A percentile compares a stretch with the other conserved stretches of the same genome.
These are phyloP conservation scores for Fusarium circinatum DNA, from an alignment of 2,329 filamentous ascomycete species.

Conservation along the genomic window DNA sequence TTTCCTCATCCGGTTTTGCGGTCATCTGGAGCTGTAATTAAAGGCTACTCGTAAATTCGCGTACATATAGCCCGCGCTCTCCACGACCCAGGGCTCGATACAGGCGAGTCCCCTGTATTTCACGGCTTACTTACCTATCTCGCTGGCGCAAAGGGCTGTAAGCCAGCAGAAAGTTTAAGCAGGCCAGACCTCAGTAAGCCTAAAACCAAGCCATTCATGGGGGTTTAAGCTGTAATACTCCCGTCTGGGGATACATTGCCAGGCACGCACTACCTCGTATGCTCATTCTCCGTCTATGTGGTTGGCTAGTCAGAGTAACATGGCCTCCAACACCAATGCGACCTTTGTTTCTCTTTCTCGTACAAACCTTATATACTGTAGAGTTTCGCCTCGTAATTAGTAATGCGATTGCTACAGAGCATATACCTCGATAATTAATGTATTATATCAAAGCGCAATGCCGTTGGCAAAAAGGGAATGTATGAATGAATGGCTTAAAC, in stretches of 20 bases:
- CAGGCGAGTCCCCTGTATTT: neutral
- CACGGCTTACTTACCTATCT: neutral
- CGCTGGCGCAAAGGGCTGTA: neutral
- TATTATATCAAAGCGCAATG: neutral
- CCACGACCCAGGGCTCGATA: neutral
- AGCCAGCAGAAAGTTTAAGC: rapidly evolving
- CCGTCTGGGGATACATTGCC: rapidly evolving
- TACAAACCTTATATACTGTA: neutral
- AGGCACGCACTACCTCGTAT: too few species aligned
- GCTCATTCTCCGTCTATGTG: neutral
- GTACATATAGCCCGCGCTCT: rapidly evolving
- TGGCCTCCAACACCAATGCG: neutral
- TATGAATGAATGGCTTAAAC: rapidly evolving
- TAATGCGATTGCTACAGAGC: neutral
- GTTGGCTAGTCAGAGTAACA: neutral
- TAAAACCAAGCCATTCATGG: neutral
- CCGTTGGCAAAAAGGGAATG: rapidly evolving
- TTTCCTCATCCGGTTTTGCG: rapidly evolving
- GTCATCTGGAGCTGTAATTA: rapidly evolving
- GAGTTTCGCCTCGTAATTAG: rapidly evolving
- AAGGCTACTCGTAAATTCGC: rapidly evolving
- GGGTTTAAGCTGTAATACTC: neutral
- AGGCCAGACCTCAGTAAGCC: neutral
- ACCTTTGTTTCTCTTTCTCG: neutral
- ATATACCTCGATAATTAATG: too few species aligned